Base-by-base conservation (phyloP, 2,329 filamentous ascomycete species). In the Nannizzia gypsea region DNA sequence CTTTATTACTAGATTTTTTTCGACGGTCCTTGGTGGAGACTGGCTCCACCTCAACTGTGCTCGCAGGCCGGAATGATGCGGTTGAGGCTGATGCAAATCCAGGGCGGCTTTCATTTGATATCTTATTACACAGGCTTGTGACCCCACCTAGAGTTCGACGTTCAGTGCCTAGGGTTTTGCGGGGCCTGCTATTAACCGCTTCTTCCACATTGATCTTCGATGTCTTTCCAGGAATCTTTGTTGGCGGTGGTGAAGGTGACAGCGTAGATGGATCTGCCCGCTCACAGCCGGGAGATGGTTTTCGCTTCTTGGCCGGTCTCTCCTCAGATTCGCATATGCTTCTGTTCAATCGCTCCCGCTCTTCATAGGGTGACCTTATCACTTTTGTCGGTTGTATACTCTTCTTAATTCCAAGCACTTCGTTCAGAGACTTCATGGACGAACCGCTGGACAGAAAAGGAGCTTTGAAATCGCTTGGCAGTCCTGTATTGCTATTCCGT, bases 351-450 rank as follows among this genome's bases (percentile, higher is more conserved):
- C 38, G 9, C 20, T 68, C 63, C 2, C 65, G 63, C 55, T 68
- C 67, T 31, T 48, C 56, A 36, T 58, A 58, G 8, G 56, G 56
- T 6, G 56, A 58, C 11, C 56, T 42, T 31, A 46, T n/a, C 13
- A 34, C n/a, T 31, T 13, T 58, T 11, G 31, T 46, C 15, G 36
- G 20, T 2, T 17, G 24, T 1, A n/a, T 13, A 46, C 9, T 28
- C 34, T 46, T 58, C 9, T 83, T 83, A 1, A 82, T 83, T 0
- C 85, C 85, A 28, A 90, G 78, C 13, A 90, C 66, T 56, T 84
- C 78, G 65, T 83, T 84, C 34, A 87, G 70, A 3, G 83, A 81
- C 64, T 81, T 82, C 28, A 81, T 68, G 61, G 80, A 79, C 22
- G 48, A 52, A 1, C 38, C 38, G n/a, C 38, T 42, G 38, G 76